Percentiles rank a stretch among this genome's conserved stretches.
Conservation (phyloP, 106 monocot genomes). For the Platanthera guangdongensis region DNA sequence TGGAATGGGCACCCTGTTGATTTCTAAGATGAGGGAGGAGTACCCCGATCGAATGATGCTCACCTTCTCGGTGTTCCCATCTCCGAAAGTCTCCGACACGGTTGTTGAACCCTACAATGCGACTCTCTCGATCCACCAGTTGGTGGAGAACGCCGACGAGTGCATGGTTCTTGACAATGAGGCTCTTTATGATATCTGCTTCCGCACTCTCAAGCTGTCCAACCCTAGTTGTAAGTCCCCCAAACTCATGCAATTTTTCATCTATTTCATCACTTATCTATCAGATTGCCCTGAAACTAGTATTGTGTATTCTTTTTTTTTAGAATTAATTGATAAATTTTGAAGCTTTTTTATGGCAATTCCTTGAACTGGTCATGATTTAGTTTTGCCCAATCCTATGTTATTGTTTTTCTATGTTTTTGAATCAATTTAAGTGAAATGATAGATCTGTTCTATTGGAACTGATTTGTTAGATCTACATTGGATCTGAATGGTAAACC, state of each 20-base stretch:
- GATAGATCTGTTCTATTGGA: too few species aligned
- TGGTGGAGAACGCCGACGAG: not conserved
- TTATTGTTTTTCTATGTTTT: too few species aligned
- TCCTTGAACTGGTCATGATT: too few species aligned
- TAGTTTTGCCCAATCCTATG: too few species aligned
- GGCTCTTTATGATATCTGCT: constrained; percentile 4
- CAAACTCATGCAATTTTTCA: not conserved
- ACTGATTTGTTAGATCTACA: too few species aligned
- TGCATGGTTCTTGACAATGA: constrained; percentile 4
- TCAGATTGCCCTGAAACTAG: not conserved
- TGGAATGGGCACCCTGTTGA: not conserved
- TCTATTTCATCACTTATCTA: not conserved
- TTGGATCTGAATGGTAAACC: too few species aligned
- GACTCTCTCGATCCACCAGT: not conserved
- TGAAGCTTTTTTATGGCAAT: too few species aligned
- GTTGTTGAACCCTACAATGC: constrained; percentile 10
- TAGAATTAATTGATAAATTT: too few species aligned
- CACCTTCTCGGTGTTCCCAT: not conserved
- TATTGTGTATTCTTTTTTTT: not conserved
- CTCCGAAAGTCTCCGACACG: not conserved
- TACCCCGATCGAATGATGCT: constrained; percentile 8
- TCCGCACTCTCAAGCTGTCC: constrained; percentile 7
- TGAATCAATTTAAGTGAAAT: too few species aligned
- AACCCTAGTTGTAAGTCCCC: constrained; percentile 1
- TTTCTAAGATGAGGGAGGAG: constrained; percentile 4